A percentile compares a stretch with the other conserved stretches of the same genome.
Conservation (phyloP, 176 grass and related monocot genomes). For the Cenchrus americanus region DNA sequence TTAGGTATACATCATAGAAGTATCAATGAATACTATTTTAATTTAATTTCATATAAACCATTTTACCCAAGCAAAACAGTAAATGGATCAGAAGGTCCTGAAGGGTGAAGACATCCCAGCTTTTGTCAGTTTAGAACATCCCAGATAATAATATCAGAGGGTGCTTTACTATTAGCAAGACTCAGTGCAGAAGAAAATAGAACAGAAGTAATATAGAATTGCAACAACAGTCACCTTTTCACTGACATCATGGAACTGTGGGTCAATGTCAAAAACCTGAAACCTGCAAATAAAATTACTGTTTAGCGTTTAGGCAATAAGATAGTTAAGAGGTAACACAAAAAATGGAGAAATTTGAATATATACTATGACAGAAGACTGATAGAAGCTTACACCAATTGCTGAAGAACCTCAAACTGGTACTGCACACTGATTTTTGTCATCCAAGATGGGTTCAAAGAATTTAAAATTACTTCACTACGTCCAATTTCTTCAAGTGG, state of each 20-base stretch:
- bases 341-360: constrained; percentile 28
- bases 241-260: constrained; percentile 72
- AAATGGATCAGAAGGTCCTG: constrained; percentile 10
- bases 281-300: constrained; percentile 66
- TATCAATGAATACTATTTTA: constrained; percentile 17
- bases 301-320: constrained; percentile 38
- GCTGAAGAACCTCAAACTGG: constrained; percentile 93
- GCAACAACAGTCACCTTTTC: constrained; percentile 72
- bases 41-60: constrained; percentile 8
- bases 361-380: constrained; percentile 52
- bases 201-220: constrained; percentile 21
- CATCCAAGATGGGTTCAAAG: constrained; percentile 73
- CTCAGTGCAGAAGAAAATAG: constrained; percentile 23
- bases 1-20: background rate
- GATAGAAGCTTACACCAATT: constrained; percentile 80
- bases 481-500: constrained; percentile 91
- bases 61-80: background rate
- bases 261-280: constrained; percentile 79
- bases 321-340: constrained; percentile 25
- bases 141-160: background rate
- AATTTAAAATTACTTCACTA: constrained; percentile 90
- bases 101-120: background rate
- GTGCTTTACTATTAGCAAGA: constrained; percentile 24
- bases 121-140: constrained; percentile 17
- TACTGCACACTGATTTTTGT: constrained; percentile 79